Conservation (phyloP, 192 early-diverging fungal species). For the Coemansia javaensis region DNA sequence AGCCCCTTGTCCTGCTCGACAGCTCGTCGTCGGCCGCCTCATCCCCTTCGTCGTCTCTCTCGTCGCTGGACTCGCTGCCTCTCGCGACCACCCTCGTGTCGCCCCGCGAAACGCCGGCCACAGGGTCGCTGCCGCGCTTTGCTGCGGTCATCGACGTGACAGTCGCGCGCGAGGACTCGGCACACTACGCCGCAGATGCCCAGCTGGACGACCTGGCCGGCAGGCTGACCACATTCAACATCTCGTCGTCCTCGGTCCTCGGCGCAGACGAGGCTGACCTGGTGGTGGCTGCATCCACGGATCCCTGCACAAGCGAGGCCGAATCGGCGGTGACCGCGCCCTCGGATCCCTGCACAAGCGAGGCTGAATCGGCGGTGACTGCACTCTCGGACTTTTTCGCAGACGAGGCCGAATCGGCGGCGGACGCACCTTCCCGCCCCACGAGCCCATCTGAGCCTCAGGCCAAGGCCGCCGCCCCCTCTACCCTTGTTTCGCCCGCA, state of each 20-base stretch:
- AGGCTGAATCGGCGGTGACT: not conserved
- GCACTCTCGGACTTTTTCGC: too few relatives aligned
- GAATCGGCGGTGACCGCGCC: not conserved
- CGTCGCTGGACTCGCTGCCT: too few relatives aligned
- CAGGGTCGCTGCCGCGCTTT: not conserved
- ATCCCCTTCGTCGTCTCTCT: constrained; percentile 14
- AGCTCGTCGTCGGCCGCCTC: constrained; percentile 15
- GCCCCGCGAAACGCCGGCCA: too few relatives aligned
- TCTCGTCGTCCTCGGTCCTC: constrained; percentile 20
- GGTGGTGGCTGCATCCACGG: not conserved
- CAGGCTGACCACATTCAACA: constrained; percentile 19
- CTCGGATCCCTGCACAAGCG: not conserved
- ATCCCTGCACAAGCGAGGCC: not conserved
- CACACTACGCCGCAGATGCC: not conserved
- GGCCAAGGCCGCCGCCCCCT: too few relatives aligned
- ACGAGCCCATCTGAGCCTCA: too few relatives aligned
- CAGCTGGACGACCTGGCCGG: constrained; percentile 8
- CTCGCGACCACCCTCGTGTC: not conserved
- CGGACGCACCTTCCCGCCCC: not conserved
- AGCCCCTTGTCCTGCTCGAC: constrained; percentile 4
- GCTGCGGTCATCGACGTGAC: constrained; percentile 24
- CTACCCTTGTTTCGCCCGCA: too few relatives aligned
- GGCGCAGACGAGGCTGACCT: constrained; percentile 18
- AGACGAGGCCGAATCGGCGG: not conserved
- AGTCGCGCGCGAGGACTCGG: not conserved